These are phyloP conservation scores for Tolypocladium tropicale DNA, from an alignment of 2,329 filamentous ascomycete genomes.

Conservation along the genomic window DNA sequence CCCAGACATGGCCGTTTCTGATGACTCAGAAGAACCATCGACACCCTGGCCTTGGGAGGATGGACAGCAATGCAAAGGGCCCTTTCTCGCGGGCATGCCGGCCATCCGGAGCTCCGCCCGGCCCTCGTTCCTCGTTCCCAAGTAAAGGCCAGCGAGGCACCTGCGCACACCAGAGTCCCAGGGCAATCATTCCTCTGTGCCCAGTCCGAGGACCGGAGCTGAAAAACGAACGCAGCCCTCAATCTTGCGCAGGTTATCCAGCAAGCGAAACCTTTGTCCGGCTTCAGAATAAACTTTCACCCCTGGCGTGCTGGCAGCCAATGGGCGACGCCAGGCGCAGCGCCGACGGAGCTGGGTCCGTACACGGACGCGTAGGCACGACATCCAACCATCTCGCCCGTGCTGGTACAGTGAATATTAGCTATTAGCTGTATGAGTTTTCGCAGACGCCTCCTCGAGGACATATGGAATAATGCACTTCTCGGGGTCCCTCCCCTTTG, in stretches of 20 bases:
- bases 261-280: background rate
- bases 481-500: background rate
- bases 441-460: background rate
- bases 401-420: too few species aligned
- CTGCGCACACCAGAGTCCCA: background rate
- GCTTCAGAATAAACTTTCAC: background rate
- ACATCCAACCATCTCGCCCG: background rate
- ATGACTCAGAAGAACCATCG: too few species aligned
- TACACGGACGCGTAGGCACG: too few species aligned
- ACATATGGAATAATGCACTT: background rate
- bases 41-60: too few species aligned
- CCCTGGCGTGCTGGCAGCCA: background rate
- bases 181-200: background rate
- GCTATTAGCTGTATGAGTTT: too few species aligned
- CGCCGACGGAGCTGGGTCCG: background rate
- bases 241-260: background rate
- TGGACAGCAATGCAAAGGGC: too few species aligned
- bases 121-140: background rate
- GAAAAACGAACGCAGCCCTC: background rate
- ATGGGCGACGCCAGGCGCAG: background rate
- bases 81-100: too few species aligned
- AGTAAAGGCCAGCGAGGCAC: too few species aligned
- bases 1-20: background rate
- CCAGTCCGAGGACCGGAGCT: background rate
- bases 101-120: background rate